phyloP scores from a whole-genome alignment of 1,284 basidiomycete species.

The Golubevia pallescens region DNA sequence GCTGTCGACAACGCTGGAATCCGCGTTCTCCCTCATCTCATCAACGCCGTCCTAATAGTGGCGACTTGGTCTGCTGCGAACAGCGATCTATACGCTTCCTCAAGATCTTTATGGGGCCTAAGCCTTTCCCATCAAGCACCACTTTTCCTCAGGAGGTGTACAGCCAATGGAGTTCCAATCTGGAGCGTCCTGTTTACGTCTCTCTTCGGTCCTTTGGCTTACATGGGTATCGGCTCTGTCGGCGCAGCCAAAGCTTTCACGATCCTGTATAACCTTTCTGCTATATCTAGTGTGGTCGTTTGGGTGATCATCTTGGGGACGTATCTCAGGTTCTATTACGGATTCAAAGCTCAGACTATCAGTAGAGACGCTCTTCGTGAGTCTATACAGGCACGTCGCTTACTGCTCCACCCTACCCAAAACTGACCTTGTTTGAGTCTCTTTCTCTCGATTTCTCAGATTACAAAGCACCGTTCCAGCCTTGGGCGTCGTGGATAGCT shows the following conservation, averaged over 20 bases:
- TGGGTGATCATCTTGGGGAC: constrained; percentile 1
- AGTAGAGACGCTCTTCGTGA: neutral
- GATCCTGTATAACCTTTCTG: neutral
- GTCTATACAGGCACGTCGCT: too few species aligned
- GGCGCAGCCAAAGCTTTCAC: neutral
- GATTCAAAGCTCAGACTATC: neutral
- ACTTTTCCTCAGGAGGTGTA: constrained; percentile 70
- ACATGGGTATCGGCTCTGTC: constrained; percentile 68
- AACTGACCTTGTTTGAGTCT: too few species aligned
- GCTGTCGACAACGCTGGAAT: constrained; percentile 79
- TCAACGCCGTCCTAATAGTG: constrained; percentile 21
- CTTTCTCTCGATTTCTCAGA: too few species aligned
- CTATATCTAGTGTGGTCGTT: neutral
- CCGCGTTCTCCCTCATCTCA: constrained; percentile 62
- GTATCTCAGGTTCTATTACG: neutral
- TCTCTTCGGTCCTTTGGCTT: constrained; percentile 68
- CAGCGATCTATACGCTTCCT: constrained; percentile 79
- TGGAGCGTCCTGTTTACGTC: constrained; percentile 69
- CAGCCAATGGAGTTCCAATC: constrained; percentile 76
- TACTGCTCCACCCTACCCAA: too few species aligned
- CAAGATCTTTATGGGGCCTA: constrained; percentile 69
- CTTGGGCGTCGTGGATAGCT: neutral
- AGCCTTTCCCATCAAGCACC: constrained; percentile 57
- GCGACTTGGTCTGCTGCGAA: constrained; percentile 67
- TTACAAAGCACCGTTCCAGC: constrained; percentile 2